phyloP scores from a whole-genome alignment of 345 rosid species.

The Citropsis articulata region DNA sequence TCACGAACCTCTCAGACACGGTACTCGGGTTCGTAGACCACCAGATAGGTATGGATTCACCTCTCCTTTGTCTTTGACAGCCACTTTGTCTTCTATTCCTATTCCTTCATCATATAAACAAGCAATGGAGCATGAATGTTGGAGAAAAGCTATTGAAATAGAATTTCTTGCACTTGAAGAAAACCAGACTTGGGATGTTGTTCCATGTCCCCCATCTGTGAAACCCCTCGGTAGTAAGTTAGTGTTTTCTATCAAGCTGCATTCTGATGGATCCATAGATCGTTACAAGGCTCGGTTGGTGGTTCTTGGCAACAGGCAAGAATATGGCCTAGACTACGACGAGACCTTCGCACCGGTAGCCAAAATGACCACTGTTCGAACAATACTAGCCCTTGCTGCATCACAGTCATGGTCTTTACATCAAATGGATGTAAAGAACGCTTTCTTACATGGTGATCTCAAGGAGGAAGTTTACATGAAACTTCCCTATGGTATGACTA shows the following conservation, averaged over 20 bases:
- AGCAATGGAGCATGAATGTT: not conserved
- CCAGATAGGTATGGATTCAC: not conserved
- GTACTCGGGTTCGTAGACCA: not conserved
- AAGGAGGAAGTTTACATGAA: not conserved
- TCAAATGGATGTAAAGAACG: not conserved
- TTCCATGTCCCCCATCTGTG: not conserved
- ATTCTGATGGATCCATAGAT: not conserved
- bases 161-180: not conserved
- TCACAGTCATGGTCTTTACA: not conserved
- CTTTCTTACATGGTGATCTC: not conserved
- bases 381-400: not conserved
- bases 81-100: conserved; percentile 3
- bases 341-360: not conserved
- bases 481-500: not conserved
- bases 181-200: not conserved
- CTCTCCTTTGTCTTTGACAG: not conserved
- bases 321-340: not conserved
- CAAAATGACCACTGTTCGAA: not conserved
- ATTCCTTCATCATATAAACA: conserved; percentile 2
- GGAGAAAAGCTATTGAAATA: not conserved
- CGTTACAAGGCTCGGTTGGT: not conserved
- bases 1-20: not conserved
- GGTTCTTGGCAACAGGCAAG: not conserved
- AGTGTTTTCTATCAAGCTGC: not conserved
- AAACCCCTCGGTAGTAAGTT: not conserved